Base-by-base conservation (phyloP, 331 rosid species). In the Rosa hybrid region DNA sequence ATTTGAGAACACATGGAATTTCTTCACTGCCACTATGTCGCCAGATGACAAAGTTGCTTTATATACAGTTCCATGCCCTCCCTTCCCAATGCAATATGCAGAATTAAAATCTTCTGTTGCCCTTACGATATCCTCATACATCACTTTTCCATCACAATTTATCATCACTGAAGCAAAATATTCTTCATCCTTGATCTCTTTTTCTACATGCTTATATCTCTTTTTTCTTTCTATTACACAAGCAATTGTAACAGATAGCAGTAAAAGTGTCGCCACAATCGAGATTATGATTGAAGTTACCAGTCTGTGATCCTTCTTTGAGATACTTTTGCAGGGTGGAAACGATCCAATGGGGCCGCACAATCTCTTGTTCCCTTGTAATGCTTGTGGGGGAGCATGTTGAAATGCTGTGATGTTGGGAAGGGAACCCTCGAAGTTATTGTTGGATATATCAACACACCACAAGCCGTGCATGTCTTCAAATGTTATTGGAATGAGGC, bases 1-100 rank as follows among this genome's bases (percentile, higher is more conserved):
- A 34, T 34, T 34, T 34, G 39, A 34, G 39, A 34, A 34, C 39
- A 34, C 39, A 34, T 38, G 85, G 60, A 88, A 75, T 71, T 82
- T 88, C 82, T 88, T 84, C 69, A 82, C 83, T 12, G 88, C 90
- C 16, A 80, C 34, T 23, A 79, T 68, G 27, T 8, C 7, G 27
- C 51, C 77, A 5, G 75, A 2, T 0, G 83, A 44, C 51, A 87
- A 39, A 72, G 21, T 53, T 8, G 79, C 79, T 46, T 67, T 85
- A 82, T 88, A 85, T 21, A 88, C 89, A 21, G 75, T 68, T 64
- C 89, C 91, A 72, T 76, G 48, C 38, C 86, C 76, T 65, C 91
- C 85, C 1, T 14, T 65, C 6, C 87, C 87, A 50, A 84, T 76
- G 64, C 76, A 75, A 71, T 80, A 50, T 23, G 18, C 64, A 16